phyloP scores from a whole-genome alignment of 768 basidiomycete genomes.

The Lactarius pseudohatsudake region DNA sequence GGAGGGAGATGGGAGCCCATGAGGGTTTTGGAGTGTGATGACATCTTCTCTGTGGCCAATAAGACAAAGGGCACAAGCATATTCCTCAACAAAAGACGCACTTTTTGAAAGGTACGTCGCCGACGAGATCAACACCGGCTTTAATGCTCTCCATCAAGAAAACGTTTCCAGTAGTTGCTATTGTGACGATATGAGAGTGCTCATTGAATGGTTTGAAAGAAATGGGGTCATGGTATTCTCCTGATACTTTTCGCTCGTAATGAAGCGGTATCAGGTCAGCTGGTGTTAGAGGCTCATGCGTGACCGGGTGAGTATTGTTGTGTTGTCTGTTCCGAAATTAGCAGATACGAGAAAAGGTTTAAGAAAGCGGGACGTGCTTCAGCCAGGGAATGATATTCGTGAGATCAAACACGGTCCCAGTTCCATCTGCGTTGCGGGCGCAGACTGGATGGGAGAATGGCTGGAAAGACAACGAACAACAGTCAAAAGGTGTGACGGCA shows the following conservation, averaged over 20 bases:
- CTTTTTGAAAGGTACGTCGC: constrained; percentile 84
- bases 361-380: constrained; percentile 53
- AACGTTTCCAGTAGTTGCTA: constrained; percentile 89
- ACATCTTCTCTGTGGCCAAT: constrained; percentile 65
- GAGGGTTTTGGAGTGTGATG: constrained; percentile 92
- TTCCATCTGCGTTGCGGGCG: constrained; percentile 78
- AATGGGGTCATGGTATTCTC: constrained; percentile 92
- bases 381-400: constrained; percentile 94
- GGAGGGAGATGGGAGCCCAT: constrained; percentile 66
- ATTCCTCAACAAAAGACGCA: constrained; percentile 36
- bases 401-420: constrained; percentile 81
- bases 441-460: constrained; percentile 88
- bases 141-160: constrained; percentile 90
- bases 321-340: constrained; percentile 56
- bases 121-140: constrained; percentile 82
- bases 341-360: neutral
- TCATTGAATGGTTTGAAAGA: constrained; percentile 97
- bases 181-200: constrained; percentile 92
- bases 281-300: constrained; percentile 67
- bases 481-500: constrained; percentile 78
- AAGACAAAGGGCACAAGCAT: constrained; percentile 16
- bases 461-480: constrained; percentile 88
- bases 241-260: constrained; percentile 81
- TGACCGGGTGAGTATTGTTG: constrained; percentile 75
- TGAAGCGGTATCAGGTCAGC: constrained; percentile 76